Evolutionary conservation across 2,329 filamentous ascomycete species (phyloP), one percentile per base, ranked within the genome.

Genomic region (Botrytis fragariae): DNA sequence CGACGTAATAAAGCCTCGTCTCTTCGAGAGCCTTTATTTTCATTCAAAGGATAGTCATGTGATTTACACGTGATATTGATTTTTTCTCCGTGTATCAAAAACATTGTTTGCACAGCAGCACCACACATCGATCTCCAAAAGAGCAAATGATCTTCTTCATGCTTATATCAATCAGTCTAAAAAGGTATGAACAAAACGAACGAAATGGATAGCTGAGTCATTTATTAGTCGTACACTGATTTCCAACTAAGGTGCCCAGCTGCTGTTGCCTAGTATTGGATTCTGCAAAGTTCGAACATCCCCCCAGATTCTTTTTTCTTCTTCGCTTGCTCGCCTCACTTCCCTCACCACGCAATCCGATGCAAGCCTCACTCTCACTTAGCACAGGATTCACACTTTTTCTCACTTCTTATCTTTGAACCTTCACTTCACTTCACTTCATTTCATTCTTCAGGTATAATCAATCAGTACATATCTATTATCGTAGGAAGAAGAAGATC

Each of bases 271-370:
- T 65, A 48, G 37, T 16, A 20, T 48, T 42, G 37, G 32, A 42
- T 25, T 60, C 35, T 20, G 57, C 8, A 16, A 14, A 42, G 16
- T 44, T 44, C 42, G 20, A 61, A 61, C 59, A 61, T n/a, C 59
- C 35, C 32, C 35, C 60, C 35, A 62, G 61, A 63, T 25, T 35
- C 42, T 48, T 22, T 37, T 65, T 29, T 2, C 39, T 32, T 39
- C 44, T 70, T 71, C 69, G 69, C 44, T 71, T 71, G 69, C 69
- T 64, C 70, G 62, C 70, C 70, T 72, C 70, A 72, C 45, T 68
- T 72, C 48, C 25, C 7, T 39, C 54, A 29, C 37, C 8, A 25
- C 32, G n/a, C 48, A 57, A 29, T 48, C 70, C 45, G n/a, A 51
- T n/a, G 45, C 45, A 51, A 14, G 48, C 48, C 48, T 51, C 48